Evolutionary conservation across 208 protist species (phyloP).

Genomic region (Crithidia expoeki): DNA sequence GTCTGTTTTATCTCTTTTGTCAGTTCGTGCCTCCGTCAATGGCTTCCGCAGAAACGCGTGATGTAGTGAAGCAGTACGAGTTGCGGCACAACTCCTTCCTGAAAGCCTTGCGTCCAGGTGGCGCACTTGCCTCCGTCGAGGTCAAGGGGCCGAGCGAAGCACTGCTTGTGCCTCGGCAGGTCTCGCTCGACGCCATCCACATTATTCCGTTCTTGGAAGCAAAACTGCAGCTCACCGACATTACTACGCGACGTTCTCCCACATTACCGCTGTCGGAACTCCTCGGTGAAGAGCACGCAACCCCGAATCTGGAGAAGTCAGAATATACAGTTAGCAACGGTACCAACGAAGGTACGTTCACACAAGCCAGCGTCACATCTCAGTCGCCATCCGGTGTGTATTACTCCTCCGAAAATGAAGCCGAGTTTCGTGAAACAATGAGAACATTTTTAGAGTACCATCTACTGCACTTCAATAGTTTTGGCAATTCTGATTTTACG

Average conservation of each 20-base stretch:
- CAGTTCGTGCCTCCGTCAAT: neutral
- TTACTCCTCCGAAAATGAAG: conserved; percentile 19
- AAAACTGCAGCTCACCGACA: neutral
- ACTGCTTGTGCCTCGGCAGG: conserved; percentile 58
- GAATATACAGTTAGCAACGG: neutral
- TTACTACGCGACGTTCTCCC: neutral
- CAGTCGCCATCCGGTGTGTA: conserved; percentile 1
- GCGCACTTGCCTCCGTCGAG: conserved; percentile 37
- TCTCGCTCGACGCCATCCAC: conserved; percentile 34
- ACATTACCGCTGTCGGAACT: conserved; percentile 6
- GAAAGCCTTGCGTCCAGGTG: conserved; percentile 48
- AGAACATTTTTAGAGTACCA: conserved; percentile 66
- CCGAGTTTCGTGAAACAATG: conserved; percentile 30
- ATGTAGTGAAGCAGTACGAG: conserved; percentile 42
- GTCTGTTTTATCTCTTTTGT: conserved; percentile 8
- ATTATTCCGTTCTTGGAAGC: conserved; percentile 38
- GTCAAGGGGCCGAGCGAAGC: conserved; percentile 45
- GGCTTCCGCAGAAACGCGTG: conserved; percentile 27
- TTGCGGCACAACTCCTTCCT: conserved; percentile 51
- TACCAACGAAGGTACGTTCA: neutral
- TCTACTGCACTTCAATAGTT: conserved; percentile 58
- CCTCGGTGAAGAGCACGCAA: conserved; percentile 9
- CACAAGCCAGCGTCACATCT: neutral
- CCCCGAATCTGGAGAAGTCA: neutral
- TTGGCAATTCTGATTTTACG: conserved; percentile 53